A percentile compares a stretch with the other conserved stretches of the same genome.
Evolutionary conservation across 2,329 filamentous ascomycete genomes (phyloP).

Genomic region (Colletotrichum sp.): DNA sequence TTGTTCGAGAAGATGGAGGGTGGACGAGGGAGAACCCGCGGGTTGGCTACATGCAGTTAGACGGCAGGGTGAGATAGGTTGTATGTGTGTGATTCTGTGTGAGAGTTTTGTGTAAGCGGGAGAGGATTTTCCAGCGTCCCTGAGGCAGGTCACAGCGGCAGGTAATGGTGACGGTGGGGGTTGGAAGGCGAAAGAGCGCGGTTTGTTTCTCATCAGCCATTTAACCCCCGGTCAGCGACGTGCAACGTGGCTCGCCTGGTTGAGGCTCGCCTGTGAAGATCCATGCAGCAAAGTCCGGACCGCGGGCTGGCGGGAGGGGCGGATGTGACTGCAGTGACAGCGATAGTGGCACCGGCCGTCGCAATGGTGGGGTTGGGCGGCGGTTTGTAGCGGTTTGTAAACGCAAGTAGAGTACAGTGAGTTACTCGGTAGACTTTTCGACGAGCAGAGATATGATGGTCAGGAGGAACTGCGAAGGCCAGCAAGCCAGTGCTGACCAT

Average conservation of each 20-base stretch:
- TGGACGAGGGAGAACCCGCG: constrained; percentile 3
- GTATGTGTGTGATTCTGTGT: background rate
- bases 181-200: background rate
- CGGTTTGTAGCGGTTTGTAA: background rate
- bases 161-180: background rate
- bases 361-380: constrained; percentile 7
- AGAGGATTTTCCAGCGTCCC: background rate
- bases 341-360: background rate
- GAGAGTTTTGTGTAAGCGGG: background rate
- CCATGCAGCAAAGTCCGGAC: constrained; percentile 22
- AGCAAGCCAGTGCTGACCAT: background rate
- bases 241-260: constrained; percentile 26
- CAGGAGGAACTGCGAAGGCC: background rate
- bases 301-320: constrained; percentile 20
- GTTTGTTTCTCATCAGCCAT: constrained; percentile 16
- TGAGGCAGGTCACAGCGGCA: background rate
- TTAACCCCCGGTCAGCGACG: constrained; percentile 19
- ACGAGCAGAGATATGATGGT: background rate
- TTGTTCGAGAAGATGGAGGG: constrained; percentile 3
- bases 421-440: background rate
- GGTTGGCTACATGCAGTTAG: background rate
- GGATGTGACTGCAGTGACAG: constrained; percentile 16
- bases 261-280: constrained; percentile 22
- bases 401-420: background rate
- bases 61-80: background rate